Evolutionary conservation across 2,329 filamentous ascomycete species (phyloP).

Genomic region (Tothia fuscella): DNA sequence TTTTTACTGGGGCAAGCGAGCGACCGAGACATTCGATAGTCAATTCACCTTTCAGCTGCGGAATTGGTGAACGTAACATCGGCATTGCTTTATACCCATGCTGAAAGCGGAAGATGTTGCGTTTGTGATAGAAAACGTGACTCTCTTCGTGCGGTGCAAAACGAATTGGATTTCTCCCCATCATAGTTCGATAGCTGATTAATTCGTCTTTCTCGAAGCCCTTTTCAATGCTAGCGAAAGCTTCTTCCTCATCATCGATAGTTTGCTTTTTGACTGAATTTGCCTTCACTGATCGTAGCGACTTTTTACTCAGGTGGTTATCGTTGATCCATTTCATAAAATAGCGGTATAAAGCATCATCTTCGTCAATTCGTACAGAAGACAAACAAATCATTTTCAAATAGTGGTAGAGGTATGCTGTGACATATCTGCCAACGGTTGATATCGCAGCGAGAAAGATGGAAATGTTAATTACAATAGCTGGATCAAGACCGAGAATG

Average conservation of each 20-base stretch:
- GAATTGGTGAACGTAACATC: neutral
- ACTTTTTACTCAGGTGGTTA: slow-evolving; percentile 7
- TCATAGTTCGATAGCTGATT: slow-evolving; percentile 9
- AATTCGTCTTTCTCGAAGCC: slow-evolving; percentile 1
- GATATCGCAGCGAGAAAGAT: slow-evolving; percentile 8
- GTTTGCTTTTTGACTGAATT: slow-evolving; percentile 6
- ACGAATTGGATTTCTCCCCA: slow-evolving; percentile 8
- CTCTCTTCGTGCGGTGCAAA: slow-evolving; percentile 8
- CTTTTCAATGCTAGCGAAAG: slow-evolving; percentile 7
- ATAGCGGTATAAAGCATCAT: slow-evolving; percentile 8
- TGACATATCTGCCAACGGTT: slow-evolving; percentile 9
- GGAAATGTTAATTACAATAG: slow-evolving; percentile 6
- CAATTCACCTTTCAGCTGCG: slow-evolving; percentile 4
- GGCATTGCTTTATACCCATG: slow-evolving; percentile 2
- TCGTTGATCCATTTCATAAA: slow-evolving; percentile 10
- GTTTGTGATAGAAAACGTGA: slow-evolving; percentile 7
- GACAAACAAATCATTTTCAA: neutral
- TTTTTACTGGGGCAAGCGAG: slow-evolving; percentile 3
- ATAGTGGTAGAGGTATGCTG: slow-evolving; percentile 6
- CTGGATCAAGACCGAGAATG: slow-evolving; percentile 8
- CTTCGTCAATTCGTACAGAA: slow-evolving; percentile 9
- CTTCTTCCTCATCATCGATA: slow-evolving; percentile 9
- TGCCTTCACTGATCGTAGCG: slow-evolving; percentile 9
- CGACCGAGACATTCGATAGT: slow-evolving; percentile 8
- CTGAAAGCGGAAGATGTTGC: slow-evolving; percentile 8